Percentiles rank a stretch among this genome's conserved stretches.
Conservation (phyloP, 2,329 filamentous ascomycete genomes). For the Chaetothyriales sp. region DNA sequence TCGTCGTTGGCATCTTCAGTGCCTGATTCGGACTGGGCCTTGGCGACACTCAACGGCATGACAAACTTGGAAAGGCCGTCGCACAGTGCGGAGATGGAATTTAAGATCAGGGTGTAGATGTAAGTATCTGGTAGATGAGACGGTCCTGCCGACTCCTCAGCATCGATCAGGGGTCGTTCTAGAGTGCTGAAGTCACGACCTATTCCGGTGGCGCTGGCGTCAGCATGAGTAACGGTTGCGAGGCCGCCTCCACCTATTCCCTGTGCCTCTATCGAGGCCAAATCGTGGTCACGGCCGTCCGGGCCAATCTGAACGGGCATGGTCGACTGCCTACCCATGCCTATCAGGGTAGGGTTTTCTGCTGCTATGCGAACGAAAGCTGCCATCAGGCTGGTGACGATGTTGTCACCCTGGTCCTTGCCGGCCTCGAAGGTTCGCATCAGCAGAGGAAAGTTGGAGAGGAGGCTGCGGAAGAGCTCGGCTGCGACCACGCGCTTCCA, state of each 20-base stretch:
- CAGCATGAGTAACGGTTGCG: slow-evolving; percentile 54
- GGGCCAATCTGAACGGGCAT: slow-evolving; percentile 52
- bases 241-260: slow-evolving; percentile 84
- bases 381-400: slow-evolving; percentile 70
- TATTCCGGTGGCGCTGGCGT: slow-evolving; percentile 58
- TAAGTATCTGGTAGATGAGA: slow-evolving; percentile 82
- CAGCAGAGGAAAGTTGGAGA: slow-evolving; percentile 64
- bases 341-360: slow-evolving; percentile 79
- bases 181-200: slow-evolving; percentile 85
- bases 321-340: slow-evolving; percentile 76
- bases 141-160: slow-evolving; percentile 81
- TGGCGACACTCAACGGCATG: slow-evolving; percentile 73
- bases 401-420: slow-evolving; percentile 56
- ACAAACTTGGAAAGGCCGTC: slow-evolving; percentile 90
- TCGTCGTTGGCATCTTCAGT: slow-evolving; percentile 18
- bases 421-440: slow-evolving; percentile 69
- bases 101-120: slow-evolving; percentile 74
- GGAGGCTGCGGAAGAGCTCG: slow-evolving; percentile 78
- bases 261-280: slow-evolving; percentile 74
- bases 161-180: slow-evolving; percentile 77
- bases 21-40: slow-evolving; percentile 9
- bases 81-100: slow-evolving; percentile 78
- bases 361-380: slow-evolving; percentile 85
- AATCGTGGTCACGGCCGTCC: slow-evolving; percentile 37
- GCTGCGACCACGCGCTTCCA: slow-evolving; percentile 89